Evolutionary conservation across 495 filamentous ascomycete genomes (phyloP).

Genomic region (Aspergillus avenaceus): DNA sequence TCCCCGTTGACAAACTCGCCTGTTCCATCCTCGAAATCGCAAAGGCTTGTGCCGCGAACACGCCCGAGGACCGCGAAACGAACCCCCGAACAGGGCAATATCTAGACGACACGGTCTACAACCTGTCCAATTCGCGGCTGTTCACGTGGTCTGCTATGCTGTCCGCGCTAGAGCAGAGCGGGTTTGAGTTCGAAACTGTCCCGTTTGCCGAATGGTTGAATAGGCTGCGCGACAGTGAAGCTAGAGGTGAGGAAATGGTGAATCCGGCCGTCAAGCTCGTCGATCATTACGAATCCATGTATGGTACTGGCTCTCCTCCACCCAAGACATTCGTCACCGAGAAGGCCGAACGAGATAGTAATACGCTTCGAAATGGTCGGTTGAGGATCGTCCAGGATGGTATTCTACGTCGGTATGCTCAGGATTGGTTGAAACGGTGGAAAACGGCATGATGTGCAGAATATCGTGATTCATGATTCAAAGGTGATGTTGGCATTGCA

Average conservation of each 20-base stretch:
- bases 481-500: no score
- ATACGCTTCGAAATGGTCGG: conserved; percentile 29
- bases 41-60: conserved; percentile 16
- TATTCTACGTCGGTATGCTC: conserved; percentile 31
- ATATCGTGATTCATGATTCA: no score
- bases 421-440: conserved; percentile 35
- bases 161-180: conserved; percentile 32
- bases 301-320: conserved; percentile 7
- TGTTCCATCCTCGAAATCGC: conserved; percentile 44
- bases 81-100: not conserved
- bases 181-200: conserved; percentile 45
- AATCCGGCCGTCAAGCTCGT: conserved; percentile 60
- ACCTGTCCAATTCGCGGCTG: conserved; percentile 44
- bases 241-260: conserved; percentile 35
- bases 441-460: not conserved
- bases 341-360: conserved; percentile 33
- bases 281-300: conserved; percentile 47
- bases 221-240: conserved; percentile 38
- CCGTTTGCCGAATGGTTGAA: conserved; percentile 46
- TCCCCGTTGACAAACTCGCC: conserved; percentile 54
- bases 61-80: not conserved
- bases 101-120: conserved; percentile 42
- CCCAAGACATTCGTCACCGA: conserved; percentile 26
- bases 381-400: conserved; percentile 34
- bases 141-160: conserved; percentile 55